These are phyloP conservation scores for Microcera coccophila DNA, from an alignment of 2,329 filamentous ascomycete species.

Conservation along the genomic window DNA sequence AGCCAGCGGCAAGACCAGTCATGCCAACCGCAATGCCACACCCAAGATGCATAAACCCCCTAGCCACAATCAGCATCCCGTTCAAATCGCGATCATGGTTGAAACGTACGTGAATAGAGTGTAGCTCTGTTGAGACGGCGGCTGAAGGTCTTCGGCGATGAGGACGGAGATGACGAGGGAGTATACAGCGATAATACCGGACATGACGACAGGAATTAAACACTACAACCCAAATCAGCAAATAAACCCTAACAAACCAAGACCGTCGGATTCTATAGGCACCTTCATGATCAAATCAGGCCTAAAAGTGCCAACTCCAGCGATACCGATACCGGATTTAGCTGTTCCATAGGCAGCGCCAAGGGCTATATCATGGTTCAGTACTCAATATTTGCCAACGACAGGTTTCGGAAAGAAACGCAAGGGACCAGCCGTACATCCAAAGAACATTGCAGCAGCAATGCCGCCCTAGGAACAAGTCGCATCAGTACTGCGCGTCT, in stretches of 20 bases:
- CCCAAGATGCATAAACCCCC: slow-evolving; percentile 89
- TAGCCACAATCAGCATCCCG: slow-evolving; percentile 33
- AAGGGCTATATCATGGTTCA: slow-evolving; percentile 42
- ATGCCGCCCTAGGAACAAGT: slow-evolving; percentile 61
- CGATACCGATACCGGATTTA: slow-evolving; percentile 84
- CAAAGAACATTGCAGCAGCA: slow-evolving; percentile 77
- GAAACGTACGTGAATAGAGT: slow-evolving; percentile 72
- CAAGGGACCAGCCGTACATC: slow-evolving; percentile 56
- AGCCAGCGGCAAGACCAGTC: slow-evolving; percentile 88
- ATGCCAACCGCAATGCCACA: slow-evolving; percentile 88
- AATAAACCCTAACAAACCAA: not conserved
- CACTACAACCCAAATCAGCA: slow-evolving; percentile 49
- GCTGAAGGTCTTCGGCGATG: slow-evolving; percentile 83
- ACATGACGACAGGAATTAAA: slow-evolving; percentile 91
- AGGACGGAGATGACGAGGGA: slow-evolving; percentile 94
- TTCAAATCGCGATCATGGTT: not conserved
- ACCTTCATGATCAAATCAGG: slow-evolving; percentile 92
- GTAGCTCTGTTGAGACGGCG: slow-evolving; percentile 64
- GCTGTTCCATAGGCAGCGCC: slow-evolving; percentile 85
- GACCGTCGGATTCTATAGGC: slow-evolving; percentile 10
- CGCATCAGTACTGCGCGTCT: slow-evolving; percentile 24
- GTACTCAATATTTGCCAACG: slow-evolving; percentile 17
- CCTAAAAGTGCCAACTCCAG: slow-evolving; percentile 78
- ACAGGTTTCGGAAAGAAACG: slow-evolving; percentile 8
- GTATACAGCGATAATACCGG: slow-evolving; percentile 98